Conservation (phyloP, 2,329 filamentous ascomycete genomes). For the Aspergillus sp. region DNA sequence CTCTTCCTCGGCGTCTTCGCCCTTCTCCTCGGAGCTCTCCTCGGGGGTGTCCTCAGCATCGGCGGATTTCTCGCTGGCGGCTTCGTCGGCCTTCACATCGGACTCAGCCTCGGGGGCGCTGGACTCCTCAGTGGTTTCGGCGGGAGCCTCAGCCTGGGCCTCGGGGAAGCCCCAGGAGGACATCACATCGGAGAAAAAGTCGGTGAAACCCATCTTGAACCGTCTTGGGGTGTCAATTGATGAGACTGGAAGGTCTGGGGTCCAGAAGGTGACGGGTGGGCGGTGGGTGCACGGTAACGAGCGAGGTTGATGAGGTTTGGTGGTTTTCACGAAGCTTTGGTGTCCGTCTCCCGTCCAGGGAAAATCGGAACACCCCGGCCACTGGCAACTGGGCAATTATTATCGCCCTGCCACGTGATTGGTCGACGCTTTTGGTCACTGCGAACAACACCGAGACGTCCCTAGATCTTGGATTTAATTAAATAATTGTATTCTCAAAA, state of each 20-base stretch:
- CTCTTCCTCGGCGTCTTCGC: conserved; percentile 52
- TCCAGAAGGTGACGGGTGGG: conserved; percentile 19
- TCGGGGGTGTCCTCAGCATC: conserved; percentile 52
- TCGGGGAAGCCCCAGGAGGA: conserved; percentile 63
- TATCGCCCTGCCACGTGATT: conserved; percentile 40
- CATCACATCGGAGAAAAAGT: conserved; percentile 64
- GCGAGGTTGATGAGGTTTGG: conserved; percentile 33
- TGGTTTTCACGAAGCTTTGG: conserved; percentile 37
- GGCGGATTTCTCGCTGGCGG: conserved; percentile 42
- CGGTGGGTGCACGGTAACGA: conserved; percentile 26
- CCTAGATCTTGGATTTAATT: background rate
- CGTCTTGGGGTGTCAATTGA: conserved; percentile 31
- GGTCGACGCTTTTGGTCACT: conserved; percentile 18
- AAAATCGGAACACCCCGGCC: conserved; percentile 44
- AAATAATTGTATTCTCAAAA: background rate
- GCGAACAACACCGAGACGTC: background rate
- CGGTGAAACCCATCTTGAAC: conserved; percentile 61
- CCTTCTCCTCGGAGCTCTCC: conserved; percentile 53
- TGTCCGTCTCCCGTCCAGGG: conserved; percentile 28
- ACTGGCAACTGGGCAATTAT: conserved; percentile 41
- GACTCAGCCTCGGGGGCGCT: conserved; percentile 43
- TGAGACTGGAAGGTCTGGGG: conserved; percentile 28
- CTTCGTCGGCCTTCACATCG: conserved; percentile 36
- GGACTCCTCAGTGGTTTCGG: conserved; percentile 49
- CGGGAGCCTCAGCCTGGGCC: conserved; percentile 61